Conservation (phyloP, 176 grass and related monocot species). For the Chloris gayana region DNA sequence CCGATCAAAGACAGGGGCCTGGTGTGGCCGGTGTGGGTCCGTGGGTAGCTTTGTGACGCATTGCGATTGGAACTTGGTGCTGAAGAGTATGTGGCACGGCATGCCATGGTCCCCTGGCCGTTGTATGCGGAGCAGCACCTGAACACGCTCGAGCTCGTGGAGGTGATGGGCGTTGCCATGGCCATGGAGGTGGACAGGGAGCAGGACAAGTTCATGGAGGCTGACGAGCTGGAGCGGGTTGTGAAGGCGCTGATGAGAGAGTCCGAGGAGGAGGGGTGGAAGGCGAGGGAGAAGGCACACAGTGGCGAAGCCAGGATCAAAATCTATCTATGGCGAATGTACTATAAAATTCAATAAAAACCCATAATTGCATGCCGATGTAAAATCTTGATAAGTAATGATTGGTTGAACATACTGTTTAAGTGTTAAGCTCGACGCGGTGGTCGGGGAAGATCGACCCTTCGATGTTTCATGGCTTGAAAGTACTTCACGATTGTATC, state of each 20-base stretch:
- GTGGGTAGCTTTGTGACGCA: slow-evolving; percentile 64
- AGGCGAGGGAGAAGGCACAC: slow-evolving; percentile 44
- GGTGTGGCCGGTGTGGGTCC: slow-evolving; percentile 57
- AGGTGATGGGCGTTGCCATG: slow-evolving; percentile 62
- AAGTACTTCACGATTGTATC: no score
- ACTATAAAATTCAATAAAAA: no score
- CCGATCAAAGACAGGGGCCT: slow-evolving; percentile 34
- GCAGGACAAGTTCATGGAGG: slow-evolving; percentile 54
- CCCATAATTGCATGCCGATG: no score
- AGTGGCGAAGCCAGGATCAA: no score
- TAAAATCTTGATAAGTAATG: no score
- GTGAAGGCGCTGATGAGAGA: slow-evolving; percentile 51
- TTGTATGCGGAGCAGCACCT: slow-evolving; percentile 68
- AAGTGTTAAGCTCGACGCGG: no score
- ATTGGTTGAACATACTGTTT: no score
- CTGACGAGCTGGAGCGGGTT: slow-evolving; percentile 50
- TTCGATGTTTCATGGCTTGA: no score
- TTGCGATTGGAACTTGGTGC: slow-evolving; percentile 50
- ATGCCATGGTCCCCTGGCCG: slow-evolving; percentile 3
- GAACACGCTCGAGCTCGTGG: slow-evolving; percentile 61
- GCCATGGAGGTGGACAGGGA: slow-evolving; percentile 41
- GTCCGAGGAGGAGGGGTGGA: slow-evolving; percentile 48
- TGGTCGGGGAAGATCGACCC: no score
- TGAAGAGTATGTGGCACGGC: slow-evolving; percentile 60
- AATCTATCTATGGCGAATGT: no score